Evolutionary conservation across 2,329 filamentous ascomycete species (phyloP).

Genomic region (Stemphylium lycopersici): DNA sequence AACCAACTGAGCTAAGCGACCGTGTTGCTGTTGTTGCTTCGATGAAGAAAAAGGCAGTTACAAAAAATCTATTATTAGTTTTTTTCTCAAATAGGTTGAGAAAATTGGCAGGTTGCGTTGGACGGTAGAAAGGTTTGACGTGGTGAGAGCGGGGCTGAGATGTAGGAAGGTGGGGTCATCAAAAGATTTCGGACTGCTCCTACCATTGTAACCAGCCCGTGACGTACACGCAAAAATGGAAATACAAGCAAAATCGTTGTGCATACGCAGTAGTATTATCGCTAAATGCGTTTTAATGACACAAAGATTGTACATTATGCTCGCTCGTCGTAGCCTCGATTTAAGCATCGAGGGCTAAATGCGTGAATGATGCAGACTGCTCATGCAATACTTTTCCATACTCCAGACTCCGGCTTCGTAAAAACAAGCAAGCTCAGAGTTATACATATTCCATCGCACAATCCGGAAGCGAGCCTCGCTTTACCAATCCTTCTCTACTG

Average conservation of each 20-base stretch:
- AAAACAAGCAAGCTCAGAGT: background rate
- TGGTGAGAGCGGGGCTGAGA: too few relatives aligned
- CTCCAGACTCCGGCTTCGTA: background rate
- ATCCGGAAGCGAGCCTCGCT: background rate
- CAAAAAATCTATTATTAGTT: too few relatives aligned
- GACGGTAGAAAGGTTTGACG: too few relatives aligned
- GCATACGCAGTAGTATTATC: background rate
- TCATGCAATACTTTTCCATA: background rate
- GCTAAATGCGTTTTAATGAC: background rate
- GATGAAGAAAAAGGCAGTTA: too few relatives aligned
- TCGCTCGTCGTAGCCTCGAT: background rate
- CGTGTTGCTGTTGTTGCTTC: background rate
- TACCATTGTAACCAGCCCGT: too few relatives aligned
- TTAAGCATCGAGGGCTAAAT: background rate
- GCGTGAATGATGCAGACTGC: background rate
- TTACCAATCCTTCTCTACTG: constrained; percentile 12
- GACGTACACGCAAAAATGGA: background rate
- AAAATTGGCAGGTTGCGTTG: too few relatives aligned
- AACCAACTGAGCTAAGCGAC: constrained; percentile 15
- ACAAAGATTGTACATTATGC: background rate
- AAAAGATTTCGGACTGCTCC: too few relatives aligned
- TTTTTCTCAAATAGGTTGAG: too few relatives aligned
- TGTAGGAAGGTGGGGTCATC: too few relatives aligned
- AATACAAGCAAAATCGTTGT: background rate
- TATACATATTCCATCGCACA: background rate